A percentile compares a stretch with the other conserved stretches of the same genome.
phyloP scores from a whole-genome alignment of 2,329 filamentous ascomycete genomes.

The Alternaria panax region DNA sequence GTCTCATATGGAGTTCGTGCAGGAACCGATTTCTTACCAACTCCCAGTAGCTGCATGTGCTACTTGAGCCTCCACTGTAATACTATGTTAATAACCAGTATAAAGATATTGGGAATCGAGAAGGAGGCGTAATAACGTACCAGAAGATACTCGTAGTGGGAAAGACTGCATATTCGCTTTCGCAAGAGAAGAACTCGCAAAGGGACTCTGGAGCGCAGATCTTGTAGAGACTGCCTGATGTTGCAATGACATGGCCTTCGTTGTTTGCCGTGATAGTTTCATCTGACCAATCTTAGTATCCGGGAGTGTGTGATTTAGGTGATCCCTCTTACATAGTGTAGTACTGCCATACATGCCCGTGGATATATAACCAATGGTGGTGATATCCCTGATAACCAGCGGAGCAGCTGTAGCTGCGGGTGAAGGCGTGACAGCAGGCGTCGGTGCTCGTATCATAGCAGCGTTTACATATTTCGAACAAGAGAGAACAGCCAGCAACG shows the following conservation, averaged over 20 bases:
- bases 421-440: conserved; percentile 10
- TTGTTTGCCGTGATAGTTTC: conserved; percentile 18
- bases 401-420: conserved; percentile 18
- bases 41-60: conserved; percentile 18
- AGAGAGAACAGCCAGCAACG: conserved; percentile 9
- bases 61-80: conserved; percentile 10
- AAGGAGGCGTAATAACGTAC: conserved; percentile 1
- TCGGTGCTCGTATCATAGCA: conserved; percentile 13
- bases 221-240: conserved; percentile 12
- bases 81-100: background rate
- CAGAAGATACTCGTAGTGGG: conserved; percentile 10
- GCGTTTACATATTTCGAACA: conserved; percentile 1
- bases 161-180: conserved; percentile 6
- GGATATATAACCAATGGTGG: conserved; percentile 20
- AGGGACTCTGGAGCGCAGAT: conserved; percentile 9
- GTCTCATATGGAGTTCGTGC: background rate
- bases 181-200: conserved; percentile 22
- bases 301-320: no score
- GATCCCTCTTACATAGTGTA: conserved; percentile 15
- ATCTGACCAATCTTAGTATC: conserved; percentile 12
- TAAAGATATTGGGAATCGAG: background rate
- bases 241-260: conserved; percentile 14
- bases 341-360: conserved; percentile 12
- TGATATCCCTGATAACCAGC: conserved; percentile 11
- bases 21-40: background rate